Conservation (phyloP, 768 basidiomycete genomes). For the Clathrus columnatus region DNA sequence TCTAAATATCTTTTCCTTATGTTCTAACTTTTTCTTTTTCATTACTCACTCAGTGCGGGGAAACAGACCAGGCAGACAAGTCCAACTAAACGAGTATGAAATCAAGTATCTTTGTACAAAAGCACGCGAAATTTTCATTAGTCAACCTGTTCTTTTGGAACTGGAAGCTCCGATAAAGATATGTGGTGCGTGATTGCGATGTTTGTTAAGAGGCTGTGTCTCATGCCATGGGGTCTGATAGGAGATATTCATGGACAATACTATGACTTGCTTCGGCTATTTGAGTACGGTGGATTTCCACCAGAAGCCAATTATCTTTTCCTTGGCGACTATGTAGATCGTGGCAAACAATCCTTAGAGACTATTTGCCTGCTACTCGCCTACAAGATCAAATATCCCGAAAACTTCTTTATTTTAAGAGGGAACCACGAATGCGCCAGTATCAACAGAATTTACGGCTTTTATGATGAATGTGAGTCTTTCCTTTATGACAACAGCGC, state of each 20-base stretch:
- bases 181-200: slow-evolving; percentile 63
- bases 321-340: slow-evolving; percentile 98
- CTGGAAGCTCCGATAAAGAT: slow-evolving; percentile 99
- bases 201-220: slow-evolving; percentile 8
- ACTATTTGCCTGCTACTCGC: slow-evolving; percentile 98
- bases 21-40: neutral
- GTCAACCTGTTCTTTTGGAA: slow-evolving; percentile 95
- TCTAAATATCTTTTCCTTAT: slow-evolving; percentile 8
- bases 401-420: slow-evolving; percentile 99
- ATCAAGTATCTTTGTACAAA: slow-evolving; percentile 99
- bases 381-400: slow-evolving; percentile 99
- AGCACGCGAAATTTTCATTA: slow-evolving; percentile 98
- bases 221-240: slow-evolving; percentile 24
- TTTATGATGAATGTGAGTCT: slow-evolving; percentile 96
- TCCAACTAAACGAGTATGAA: slow-evolving; percentile 97
- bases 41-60: slow-evolving; percentile 64
- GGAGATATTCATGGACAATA: slow-evolving; percentile 99
- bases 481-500: neutral
- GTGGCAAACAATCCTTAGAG: slow-evolving; percentile 97
- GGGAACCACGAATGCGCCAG: slow-evolving; percentile 99
- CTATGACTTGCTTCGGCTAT: slow-evolving; percentile 94
- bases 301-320: slow-evolving; percentile 99
- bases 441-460: slow-evolving; percentile 99
- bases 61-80: slow-evolving; percentile 96
- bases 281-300: slow-evolving; percentile 98